phyloP scores from a whole-genome alignment of 148 eudicot species.

The Suaeda aralocaspica region DNA sequence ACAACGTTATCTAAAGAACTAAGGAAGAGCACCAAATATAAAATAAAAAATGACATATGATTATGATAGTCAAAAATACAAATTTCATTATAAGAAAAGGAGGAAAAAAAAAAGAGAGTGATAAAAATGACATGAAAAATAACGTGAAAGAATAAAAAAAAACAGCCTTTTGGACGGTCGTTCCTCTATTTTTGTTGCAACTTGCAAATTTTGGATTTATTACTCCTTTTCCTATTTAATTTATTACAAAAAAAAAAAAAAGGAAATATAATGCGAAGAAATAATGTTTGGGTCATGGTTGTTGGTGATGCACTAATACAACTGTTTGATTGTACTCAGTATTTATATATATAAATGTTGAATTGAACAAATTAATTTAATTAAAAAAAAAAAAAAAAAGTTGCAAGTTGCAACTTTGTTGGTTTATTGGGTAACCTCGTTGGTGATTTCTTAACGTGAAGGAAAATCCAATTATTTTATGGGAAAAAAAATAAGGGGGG shows the following conservation, averaged over 20 bases:
- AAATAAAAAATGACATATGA: too few species aligned
- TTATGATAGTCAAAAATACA: background rate
- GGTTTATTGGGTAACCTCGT: background rate
- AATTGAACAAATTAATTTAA: background rate
- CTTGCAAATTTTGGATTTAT: background rate
- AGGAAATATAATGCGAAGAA: too few species aligned
- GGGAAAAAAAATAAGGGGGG: background rate
- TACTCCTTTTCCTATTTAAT: background rate
- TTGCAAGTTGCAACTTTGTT: conserved; percentile 14
- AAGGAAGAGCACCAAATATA: too few species aligned
- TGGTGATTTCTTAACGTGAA: background rate
- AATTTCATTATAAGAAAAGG: background rate
- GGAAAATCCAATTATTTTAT: background rate
- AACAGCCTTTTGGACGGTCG: background rate
- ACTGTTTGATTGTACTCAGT: background rate
- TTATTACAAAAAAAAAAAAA: background rate
- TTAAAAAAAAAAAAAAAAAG: background rate
- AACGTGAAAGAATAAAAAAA: conserved; percentile 13
- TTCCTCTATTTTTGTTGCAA: background rate
- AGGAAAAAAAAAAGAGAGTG: background rate
- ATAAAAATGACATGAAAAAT: background rate
- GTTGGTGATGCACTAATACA: conserved; percentile 15
- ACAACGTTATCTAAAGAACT: too few species aligned
- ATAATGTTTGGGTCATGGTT: background rate
- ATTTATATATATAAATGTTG: background rate